Conservation (phyloP, 2,329 filamentous ascomycete species). For the Calonectria pseudoreteaudii region DNA sequence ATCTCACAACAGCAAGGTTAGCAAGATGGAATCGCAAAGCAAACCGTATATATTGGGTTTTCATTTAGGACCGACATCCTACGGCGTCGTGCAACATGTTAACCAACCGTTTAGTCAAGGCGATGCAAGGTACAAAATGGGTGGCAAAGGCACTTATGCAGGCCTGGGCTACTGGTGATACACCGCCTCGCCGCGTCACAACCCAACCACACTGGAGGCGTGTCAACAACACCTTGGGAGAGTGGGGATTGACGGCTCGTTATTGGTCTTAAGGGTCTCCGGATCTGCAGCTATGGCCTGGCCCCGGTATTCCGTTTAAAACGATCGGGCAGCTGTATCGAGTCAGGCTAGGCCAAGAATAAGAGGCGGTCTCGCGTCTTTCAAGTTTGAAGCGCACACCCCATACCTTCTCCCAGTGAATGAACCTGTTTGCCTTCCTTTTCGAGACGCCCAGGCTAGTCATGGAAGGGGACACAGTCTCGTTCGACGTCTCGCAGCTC, state of each 20-base stretch:
- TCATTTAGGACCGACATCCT: background rate
- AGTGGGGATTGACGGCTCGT: slow-evolving; percentile 7
- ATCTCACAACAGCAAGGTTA: background rate
- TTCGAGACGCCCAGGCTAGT: background rate
- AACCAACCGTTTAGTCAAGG: background rate
- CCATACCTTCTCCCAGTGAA: background rate
- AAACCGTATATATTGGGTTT: background rate
- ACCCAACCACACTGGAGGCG: background rate
- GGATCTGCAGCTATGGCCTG: slow-evolving; percentile 24
- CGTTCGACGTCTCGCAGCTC: slow-evolving; percentile 12
- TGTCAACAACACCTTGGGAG: background rate
- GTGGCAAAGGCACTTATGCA: slow-evolving; percentile 2
- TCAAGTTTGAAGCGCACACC: background rate
- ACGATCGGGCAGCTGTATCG: slow-evolving; percentile 20
- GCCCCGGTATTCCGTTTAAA: slow-evolving; percentile 18
- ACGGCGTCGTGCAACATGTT: background rate
- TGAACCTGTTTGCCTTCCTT: background rate
- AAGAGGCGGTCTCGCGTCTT: slow-evolving; percentile 8
- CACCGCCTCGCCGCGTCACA: background rate
- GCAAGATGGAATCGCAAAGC: background rate
- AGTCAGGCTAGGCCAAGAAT: slow-evolving; percentile 10
- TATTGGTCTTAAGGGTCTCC: slow-evolving; percentile 3
- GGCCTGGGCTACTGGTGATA: background rate
- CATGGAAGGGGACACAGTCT: slow-evolving; percentile 3
- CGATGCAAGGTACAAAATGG: slow-evolving; percentile 5